Conservation (phyloP, 805 yeast species). For the Helenozyma baotianmanensis region DNA sequence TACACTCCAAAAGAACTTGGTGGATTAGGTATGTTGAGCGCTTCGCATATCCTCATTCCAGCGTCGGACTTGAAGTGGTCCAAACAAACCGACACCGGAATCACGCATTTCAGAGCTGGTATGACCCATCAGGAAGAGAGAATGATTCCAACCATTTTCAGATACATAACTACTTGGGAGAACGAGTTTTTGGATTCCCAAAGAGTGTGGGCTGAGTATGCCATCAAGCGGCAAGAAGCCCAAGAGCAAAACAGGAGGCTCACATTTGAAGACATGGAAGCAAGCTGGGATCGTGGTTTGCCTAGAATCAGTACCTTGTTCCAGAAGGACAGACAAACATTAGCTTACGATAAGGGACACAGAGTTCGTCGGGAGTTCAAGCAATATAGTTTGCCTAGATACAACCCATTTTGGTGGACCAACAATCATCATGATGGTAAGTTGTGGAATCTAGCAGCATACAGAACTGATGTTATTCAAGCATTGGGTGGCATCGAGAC, state of each 20-base stretch:
- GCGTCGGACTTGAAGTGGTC: slow-evolving; percentile 91
- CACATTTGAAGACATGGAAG: slow-evolving; percentile 90
- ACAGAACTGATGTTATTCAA: slow-evolving; percentile 93
- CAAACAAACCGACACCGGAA: slow-evolving; percentile 88
- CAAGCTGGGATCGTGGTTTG: slow-evolving; percentile 93
- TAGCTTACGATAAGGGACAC: slow-evolving; percentile 94
- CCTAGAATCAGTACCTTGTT: slow-evolving; percentile 94
- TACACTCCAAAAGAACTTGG: slow-evolving; percentile 97
- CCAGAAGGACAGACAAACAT: slow-evolving; percentile 90
- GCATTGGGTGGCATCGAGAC: slow-evolving; percentile 97
- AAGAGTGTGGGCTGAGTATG: slow-evolving; percentile 97
- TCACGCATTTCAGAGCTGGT: slow-evolving; percentile 91
- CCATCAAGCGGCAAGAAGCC: slow-evolving; percentile 84
- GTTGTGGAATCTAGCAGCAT: slow-evolving; percentile 88
- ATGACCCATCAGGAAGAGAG: slow-evolving; percentile 79
- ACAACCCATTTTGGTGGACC: slow-evolving; percentile 97
- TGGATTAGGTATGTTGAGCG: slow-evolving; percentile 96
- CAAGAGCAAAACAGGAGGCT: slow-evolving; percentile 77
- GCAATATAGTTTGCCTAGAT: slow-evolving; percentile 64
- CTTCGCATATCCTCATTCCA: slow-evolving; percentile 92
- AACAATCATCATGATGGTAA: slow-evolving; percentile 91
- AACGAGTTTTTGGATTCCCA: slow-evolving; percentile 91
- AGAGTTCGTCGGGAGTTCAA: slow-evolving; percentile 76
- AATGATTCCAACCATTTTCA: slow-evolving; percentile 85
- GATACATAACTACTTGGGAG: slow-evolving; percentile 95